Evolutionary conservation across 2,329 filamentous ascomycete species (phyloP), one percentile per base, ranked within the genome.

Genomic region (Arthrobotrys sphaeroides): DNA sequence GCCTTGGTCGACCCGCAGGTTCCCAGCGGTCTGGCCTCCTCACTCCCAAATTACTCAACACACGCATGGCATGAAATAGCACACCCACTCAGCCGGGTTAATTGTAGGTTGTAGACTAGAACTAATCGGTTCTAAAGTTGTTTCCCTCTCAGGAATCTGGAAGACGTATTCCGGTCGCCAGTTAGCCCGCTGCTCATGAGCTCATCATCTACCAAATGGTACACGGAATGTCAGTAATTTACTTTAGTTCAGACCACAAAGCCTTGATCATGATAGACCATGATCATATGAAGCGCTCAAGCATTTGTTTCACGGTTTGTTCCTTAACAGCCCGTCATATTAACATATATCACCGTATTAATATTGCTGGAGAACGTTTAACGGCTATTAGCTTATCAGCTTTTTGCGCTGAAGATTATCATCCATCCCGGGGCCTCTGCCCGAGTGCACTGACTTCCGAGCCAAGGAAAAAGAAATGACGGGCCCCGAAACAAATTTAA

Each of bases 381-480:
- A 73, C 66, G 66, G 66, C 59, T 72, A 64, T 72, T 72, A 72
- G 59, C 67, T 72, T 72, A 72, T 72, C 67, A 72, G 67, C 24
- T 47, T 33, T 40, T 24, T 38, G 51, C 24, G 51, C 31, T 45
- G 51, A 55, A 36, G 28, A 42, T 59, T 51, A 31, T 47, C 47
- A 28, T 24, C 36, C 47, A 28, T 24, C 36, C 28, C 40, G 22
- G 51, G 36, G 12, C 33, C 36, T 28, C 38, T 38, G 36, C 33
- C 28, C 20, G 47, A 67, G 38, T 43, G 62, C 62, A 57, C 47
- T 45, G 61, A 55, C 61, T 57, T 31, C 38, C 65, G 51, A 36
- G 62, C 28, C 40, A 57, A 57, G 47, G 22, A 38, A 69, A 43
- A 61, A 36, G 31, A 36, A 53, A 36, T 16, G 20, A 51, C 42